Evolutionary conservation across 140 eudicot genomes (phyloP).

Genomic region (Erigeron philadelphicus): DNA sequence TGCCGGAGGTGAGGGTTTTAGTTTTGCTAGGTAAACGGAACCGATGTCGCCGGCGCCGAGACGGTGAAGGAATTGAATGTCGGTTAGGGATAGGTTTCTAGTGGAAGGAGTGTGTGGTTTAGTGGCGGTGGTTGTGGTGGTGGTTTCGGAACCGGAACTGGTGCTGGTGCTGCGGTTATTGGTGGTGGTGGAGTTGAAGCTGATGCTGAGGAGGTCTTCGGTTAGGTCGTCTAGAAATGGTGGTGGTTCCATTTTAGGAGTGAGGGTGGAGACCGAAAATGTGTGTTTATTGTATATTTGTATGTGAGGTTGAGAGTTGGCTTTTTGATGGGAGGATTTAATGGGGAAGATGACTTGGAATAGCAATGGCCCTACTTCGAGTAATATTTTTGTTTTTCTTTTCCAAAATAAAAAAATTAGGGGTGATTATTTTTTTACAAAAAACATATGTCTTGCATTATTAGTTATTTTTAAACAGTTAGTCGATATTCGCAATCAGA

Average conservation of each 20-base stretch:
- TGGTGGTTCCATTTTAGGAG: constrained; percentile 29
- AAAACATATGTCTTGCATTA: too few relatives aligned
- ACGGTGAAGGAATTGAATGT: constrained; percentile 70
- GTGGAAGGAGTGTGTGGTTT: constrained; percentile 46
- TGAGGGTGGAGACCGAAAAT: too few relatives aligned
- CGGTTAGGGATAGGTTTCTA: constrained; percentile 38
- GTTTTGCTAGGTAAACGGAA: constrained; percentile 68
- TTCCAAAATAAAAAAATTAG: too few relatives aligned
- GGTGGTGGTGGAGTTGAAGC: constrained; percentile 61
- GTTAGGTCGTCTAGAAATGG: constrained; percentile 17
- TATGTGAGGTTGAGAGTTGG: too few relatives aligned
- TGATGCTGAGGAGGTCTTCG: constrained; percentile 53
- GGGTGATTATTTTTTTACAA: too few relatives aligned
- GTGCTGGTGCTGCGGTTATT: constrained; percentile 36
- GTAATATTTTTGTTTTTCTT: too few relatives aligned
- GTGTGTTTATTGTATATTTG: too few relatives aligned
- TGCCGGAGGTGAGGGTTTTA: constrained; percentile 33
- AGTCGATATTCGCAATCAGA: too few relatives aligned
- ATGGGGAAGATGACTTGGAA: too few relatives aligned
- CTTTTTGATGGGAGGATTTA: too few relatives aligned
- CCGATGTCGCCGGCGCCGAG: constrained; percentile 97
- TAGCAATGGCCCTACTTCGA: too few relatives aligned
- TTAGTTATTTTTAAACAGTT: too few relatives aligned
- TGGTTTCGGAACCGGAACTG: constrained; percentile 23
- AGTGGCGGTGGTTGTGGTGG: constrained; percentile 35